Evolutionary conservation across 371 early-diverging fungal genomes (phyloP).

Genomic region (Mortierella sp.): DNA sequence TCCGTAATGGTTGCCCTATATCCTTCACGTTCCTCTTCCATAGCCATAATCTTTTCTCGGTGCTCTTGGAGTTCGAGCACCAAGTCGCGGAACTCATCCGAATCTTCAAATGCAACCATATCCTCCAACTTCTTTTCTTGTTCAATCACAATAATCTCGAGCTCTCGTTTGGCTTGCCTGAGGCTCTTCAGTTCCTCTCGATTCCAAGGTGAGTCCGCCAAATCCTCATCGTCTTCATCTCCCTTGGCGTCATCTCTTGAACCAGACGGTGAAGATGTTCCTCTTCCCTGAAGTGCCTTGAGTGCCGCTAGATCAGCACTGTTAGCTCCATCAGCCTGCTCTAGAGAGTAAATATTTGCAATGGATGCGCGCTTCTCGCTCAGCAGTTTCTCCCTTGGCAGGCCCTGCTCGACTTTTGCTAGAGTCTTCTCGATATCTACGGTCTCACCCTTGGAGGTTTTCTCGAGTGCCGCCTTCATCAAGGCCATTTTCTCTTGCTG

Average conservation of each 20-base stretch:
- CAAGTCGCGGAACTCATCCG: slow-evolving; percentile 57
- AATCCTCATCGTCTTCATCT: slow-evolving; percentile 28
- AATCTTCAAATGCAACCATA: slow-evolving; percentile 57
- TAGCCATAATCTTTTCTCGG: slow-evolving; percentile 54
- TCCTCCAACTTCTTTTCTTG: slow-evolving; percentile 52
- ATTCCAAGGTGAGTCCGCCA: slow-evolving; percentile 53
- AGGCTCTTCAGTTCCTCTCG: slow-evolving; percentile 51
- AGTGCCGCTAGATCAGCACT: slow-evolving; percentile 19
- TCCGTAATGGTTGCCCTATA: slow-evolving; percentile 33
- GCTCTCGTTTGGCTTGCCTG: slow-evolving; percentile 56
- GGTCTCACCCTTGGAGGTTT: slow-evolving; percentile 33
- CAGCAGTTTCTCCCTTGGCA: slow-evolving; percentile 38
- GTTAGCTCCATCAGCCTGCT: slow-evolving; percentile 18
- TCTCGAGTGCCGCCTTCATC: slow-evolving; percentile 41
- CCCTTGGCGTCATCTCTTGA: slow-evolving; percentile 4
- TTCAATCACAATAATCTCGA: slow-evolving; percentile 56
- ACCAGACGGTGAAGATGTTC: not conserved
- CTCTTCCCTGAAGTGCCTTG: slow-evolving; percentile 11
- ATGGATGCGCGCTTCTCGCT: slow-evolving; percentile 49
- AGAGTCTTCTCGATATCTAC: slow-evolving; percentile 23
- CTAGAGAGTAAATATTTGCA: slow-evolving; percentile 24
- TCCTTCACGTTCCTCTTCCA: slow-evolving; percentile 56
- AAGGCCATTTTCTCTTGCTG: slow-evolving; percentile 43
- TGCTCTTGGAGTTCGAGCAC: slow-evolving; percentile 61
- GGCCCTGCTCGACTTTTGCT: slow-evolving; percentile 12